Percentiles rank a stretch among this genome's conserved stretches.
phyloP scores from a whole-genome alignment of 192 early-diverging fungal species.

The Mortierella alpina region DNA sequence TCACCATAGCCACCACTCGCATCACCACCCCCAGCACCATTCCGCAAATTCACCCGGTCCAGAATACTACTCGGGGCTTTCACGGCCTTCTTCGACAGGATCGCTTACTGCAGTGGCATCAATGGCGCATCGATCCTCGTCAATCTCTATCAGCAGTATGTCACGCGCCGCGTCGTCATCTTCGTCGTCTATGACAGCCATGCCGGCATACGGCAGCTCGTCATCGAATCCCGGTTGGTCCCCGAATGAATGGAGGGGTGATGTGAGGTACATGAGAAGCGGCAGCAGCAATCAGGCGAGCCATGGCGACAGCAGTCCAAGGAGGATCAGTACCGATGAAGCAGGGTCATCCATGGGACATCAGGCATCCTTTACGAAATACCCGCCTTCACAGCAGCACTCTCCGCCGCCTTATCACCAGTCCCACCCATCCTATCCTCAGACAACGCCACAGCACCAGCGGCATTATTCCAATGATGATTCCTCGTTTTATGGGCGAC shows the following conservation, averaged over 20 bases:
- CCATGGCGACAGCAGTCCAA: slow-evolving; percentile 4
- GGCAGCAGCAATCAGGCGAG: slow-evolving; percentile 3
- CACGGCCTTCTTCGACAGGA: slow-evolving; percentile 20
- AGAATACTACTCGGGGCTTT: slow-evolving; percentile 12
- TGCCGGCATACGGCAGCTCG: slow-evolving; percentile 3
- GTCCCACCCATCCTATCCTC: background rate
- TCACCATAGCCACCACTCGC: background rate
- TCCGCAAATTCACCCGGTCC: slow-evolving; percentile 26
- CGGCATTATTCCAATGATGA: slow-evolving; percentile 32
- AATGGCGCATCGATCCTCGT: background rate
- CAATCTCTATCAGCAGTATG: slow-evolving; percentile 1
- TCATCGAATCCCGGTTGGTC: slow-evolving; percentile 8
- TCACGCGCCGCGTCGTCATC: background rate
- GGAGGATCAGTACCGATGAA: slow-evolving; percentile 26
- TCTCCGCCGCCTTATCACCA: background rate
- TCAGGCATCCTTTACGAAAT: background rate
- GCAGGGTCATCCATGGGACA: background rate
- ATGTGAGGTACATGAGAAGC: background rate
- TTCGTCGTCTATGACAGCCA: slow-evolving; percentile 1
- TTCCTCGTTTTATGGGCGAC: background rate
- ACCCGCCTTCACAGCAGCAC: background rate
- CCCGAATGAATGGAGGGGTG: slow-evolving; percentile 11
- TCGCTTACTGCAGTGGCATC: background rate
- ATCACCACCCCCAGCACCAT: slow-evolving; percentile 8
- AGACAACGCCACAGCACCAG: slow-evolving; percentile 13